These are phyloP conservation scores for Pistacia atlantica DNA, from an alignment of 345 rosid genomes.

Conservation along the genomic window DNA sequence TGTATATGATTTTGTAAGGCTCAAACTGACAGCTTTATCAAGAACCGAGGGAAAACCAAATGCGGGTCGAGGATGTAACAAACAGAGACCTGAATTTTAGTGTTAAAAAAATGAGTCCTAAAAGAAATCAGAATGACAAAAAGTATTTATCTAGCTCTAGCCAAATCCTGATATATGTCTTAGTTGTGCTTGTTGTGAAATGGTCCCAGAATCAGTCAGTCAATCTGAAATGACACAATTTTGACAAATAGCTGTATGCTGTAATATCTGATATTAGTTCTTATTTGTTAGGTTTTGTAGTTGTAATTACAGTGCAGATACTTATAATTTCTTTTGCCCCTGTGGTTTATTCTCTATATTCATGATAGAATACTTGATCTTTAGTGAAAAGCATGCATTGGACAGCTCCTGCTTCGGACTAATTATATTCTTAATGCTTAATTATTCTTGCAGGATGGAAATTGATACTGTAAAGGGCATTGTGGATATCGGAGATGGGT, in stretches of 20 bases:
- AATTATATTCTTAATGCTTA: neutral
- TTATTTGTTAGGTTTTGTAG: neutral
- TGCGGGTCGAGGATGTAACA: too few species aligned
- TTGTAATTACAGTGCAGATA: neutral
- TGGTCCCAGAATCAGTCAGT: neutral
- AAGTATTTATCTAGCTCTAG: too few species aligned
- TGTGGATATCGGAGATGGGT: neutral
- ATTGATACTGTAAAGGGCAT: neutral
- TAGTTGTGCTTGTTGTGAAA: neutral
- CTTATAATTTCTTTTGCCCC: neutral
- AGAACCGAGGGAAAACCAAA: too few species aligned
- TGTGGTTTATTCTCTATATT: neutral
- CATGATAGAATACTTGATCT: neutral
- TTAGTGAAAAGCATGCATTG: neutral
- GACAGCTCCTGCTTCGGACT: neutral
- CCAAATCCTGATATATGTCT: neutral
- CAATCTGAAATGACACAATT: neutral
- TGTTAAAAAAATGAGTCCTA: neutral
- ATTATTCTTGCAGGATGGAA: slow-evolving; percentile 14
- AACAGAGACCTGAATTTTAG: neutral
- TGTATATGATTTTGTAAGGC: neutral
- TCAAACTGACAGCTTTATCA: neutral
- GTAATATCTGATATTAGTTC: neutral
- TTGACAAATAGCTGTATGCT: neutral
- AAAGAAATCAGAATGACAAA: neutral